Evolutionary conservation across 805 yeast species (phyloP).

Genomic region (Metschnikowia matae): DNA sequence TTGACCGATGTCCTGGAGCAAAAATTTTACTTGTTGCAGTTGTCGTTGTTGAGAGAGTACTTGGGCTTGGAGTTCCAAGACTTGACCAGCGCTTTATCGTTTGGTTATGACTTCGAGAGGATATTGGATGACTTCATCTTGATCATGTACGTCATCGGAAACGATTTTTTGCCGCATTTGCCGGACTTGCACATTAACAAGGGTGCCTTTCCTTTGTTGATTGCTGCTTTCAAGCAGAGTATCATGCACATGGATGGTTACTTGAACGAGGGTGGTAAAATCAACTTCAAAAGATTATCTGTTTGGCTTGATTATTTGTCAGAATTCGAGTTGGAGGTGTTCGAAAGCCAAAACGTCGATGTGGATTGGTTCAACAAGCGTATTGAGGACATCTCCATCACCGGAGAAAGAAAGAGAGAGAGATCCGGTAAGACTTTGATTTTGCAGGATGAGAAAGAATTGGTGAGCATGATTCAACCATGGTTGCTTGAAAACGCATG

Average conservation of each 20-base stretch:
- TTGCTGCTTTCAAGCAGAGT: slow-evolving; percentile 83
- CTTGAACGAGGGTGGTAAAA: slow-evolving; percentile 75
- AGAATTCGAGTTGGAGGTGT: slow-evolving; percentile 77
- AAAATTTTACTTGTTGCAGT: slow-evolving; percentile 76
- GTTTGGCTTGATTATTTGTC: slow-evolving; percentile 74
- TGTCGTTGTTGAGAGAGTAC: slow-evolving; percentile 87
- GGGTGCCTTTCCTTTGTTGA: slow-evolving; percentile 92
- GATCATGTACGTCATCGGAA: slow-evolving; percentile 92
- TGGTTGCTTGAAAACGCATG: slow-evolving; percentile 42
- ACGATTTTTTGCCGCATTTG: slow-evolving; percentile 94
- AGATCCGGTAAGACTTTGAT: slow-evolving; percentile 62
- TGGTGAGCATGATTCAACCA: slow-evolving; percentile 55
- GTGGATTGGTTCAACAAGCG: slow-evolving; percentile 89
- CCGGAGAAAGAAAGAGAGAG: slow-evolving; percentile 66
- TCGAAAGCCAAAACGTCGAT: slow-evolving; percentile 80
- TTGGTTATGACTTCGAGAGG: slow-evolving; percentile 80
- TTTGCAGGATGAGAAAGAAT: slow-evolving; percentile 68
- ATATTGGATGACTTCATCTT: slow-evolving; percentile 88
- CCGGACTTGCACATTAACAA: slow-evolving; percentile 92
- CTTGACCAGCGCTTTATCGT: slow-evolving; percentile 57
- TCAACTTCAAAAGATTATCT: slow-evolving; percentile 68
- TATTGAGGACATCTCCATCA: slow-evolving; percentile 69
- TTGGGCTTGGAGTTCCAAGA: slow-evolving; percentile 79
- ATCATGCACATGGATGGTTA: slow-evolving; percentile 76
- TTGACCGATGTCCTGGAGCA: slow-evolving; percentile 63